phyloP scores from a whole-genome alignment of 495 filamentous ascomycete species.

The Penicillium cinerascens region DNA sequence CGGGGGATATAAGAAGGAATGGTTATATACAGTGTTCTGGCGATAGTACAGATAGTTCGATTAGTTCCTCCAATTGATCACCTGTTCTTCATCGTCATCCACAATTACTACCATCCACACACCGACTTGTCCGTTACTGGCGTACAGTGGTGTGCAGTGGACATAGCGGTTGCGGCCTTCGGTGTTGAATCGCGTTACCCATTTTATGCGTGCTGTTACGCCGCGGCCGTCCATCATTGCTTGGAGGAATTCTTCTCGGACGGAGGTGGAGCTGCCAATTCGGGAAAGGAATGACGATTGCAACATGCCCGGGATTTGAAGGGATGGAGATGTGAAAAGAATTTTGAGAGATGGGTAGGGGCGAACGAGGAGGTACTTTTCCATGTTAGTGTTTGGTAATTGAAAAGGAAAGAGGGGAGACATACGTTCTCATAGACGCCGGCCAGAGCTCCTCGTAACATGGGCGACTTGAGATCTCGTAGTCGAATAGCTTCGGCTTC shows the following conservation, averaged over 20 bases:
- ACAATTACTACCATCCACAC: constrained; percentile 64
- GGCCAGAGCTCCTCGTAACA: constrained; percentile 24
- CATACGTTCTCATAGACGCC: constrained; percentile 49
- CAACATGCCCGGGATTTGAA: constrained; percentile 19
- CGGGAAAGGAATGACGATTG: constrained; percentile 38
- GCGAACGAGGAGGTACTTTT: constrained; percentile 15
- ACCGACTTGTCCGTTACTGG: constrained; percentile 53
- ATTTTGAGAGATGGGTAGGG: constrained; percentile 18
- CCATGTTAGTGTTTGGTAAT: not conserved
- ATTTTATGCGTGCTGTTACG: constrained; percentile 62
- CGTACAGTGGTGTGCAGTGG: constrained; percentile 58
- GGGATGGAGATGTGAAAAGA: constrained; percentile 18
- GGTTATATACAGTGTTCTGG: not conserved
- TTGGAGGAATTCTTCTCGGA: constrained; percentile 54
- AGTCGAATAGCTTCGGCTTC: constrained; percentile 24
- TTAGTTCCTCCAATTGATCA: constrained; percentile 16
- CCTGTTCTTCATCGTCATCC: constrained; percentile 37
- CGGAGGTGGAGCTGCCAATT: constrained; percentile 49
- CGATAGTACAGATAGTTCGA: not conserved
- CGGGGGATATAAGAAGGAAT: not conserved
- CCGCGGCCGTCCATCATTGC: constrained; percentile 56
- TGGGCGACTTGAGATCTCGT: constrained; percentile 21
- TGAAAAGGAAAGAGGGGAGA: not conserved
- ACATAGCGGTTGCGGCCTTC: constrained; percentile 54
- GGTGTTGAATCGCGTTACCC: constrained; percentile 43